These are phyloP conservation scores for Podila verticillata DNA, from an alignment of 192 early-diverging fungal genomes.

Conservation along the genomic window DNA sequence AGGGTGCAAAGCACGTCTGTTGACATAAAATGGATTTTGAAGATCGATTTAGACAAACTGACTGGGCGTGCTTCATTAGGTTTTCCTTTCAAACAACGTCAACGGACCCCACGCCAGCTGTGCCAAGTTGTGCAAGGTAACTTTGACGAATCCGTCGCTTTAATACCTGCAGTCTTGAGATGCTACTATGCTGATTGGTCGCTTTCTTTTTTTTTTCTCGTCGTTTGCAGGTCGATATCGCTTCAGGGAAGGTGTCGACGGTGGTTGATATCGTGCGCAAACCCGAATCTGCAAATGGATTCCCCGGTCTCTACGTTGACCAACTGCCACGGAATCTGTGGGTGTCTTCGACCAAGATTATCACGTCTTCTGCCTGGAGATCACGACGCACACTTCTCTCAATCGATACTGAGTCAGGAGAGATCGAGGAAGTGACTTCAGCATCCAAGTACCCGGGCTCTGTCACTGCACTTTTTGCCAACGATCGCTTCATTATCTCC, in stretches of 20 bases:
- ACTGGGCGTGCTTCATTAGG: constrained; percentile 16
- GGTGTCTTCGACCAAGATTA: constrained; percentile 28
- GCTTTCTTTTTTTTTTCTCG: background rate
- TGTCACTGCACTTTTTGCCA: constrained; percentile 56
- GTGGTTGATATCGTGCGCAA: constrained; percentile 53
- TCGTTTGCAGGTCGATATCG: constrained; percentile 17
- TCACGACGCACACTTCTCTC: constrained; percentile 34
- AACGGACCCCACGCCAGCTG: constrained; percentile 79
- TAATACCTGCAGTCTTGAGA: too few species aligned
- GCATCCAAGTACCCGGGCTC: constrained; percentile 52
- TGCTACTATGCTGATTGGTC: background rate
- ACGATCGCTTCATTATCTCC: constrained; percentile 55
- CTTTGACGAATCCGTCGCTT: background rate
- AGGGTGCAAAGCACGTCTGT: background rate
- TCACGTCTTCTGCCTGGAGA: constrained; percentile 32
- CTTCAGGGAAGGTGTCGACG: constrained; percentile 17
- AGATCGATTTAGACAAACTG: background rate
- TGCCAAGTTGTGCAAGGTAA: constrained; percentile 58
- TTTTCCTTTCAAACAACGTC: constrained; percentile 68
- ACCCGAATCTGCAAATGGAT: constrained; percentile 53
- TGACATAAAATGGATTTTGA: background rate
- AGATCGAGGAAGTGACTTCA: constrained; percentile 62
- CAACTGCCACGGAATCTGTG: constrained; percentile 57
- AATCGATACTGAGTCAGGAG: constrained; percentile 55
- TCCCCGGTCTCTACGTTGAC: constrained; percentile 77